Conservation (phyloP, 192 early-diverging fungal genomes). For the Coemansia sp. region DNA sequence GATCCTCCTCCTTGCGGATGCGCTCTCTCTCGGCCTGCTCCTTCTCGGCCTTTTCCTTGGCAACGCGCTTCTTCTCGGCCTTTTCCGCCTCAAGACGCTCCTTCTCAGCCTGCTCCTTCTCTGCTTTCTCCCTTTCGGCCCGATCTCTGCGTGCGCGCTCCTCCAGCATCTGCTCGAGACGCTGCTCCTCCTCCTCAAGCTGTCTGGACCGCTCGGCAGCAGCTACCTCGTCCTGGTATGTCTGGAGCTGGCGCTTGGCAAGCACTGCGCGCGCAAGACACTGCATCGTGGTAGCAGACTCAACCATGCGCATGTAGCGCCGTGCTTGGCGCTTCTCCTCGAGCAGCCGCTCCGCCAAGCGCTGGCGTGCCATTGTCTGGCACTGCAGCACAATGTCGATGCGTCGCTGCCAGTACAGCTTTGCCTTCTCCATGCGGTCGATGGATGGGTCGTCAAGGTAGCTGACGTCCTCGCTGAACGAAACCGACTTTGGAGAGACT, state of each 20-base stretch:
- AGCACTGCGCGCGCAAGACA: constrained; percentile 59
- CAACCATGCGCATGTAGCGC: constrained; percentile 58
- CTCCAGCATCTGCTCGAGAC: constrained; percentile 14
- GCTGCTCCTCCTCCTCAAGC: constrained; percentile 20
- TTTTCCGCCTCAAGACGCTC: constrained; percentile 11
- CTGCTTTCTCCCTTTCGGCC: constrained; percentile 7
- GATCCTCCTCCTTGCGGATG: constrained; percentile 20
- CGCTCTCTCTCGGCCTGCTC: constrained; percentile 10
- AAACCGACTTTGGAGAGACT: not conserved
- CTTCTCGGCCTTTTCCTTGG: not conserved
- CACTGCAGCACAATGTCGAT: constrained; percentile 54
- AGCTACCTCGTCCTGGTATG: constrained; percentile 14
- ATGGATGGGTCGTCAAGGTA: constrained; percentile 46
- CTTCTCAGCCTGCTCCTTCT: constrained; percentile 31
- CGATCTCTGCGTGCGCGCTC: constrained; percentile 12
- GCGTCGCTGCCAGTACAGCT: constrained; percentile 54
- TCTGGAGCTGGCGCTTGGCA: constrained; percentile 43
- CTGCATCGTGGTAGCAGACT: constrained; percentile 56
- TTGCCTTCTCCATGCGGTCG: constrained; percentile 49
- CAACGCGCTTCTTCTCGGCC: not conserved
- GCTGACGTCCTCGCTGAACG: constrained; percentile 22
- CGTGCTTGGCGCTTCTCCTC: constrained; percentile 56
- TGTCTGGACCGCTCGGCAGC: not conserved
- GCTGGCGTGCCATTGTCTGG: constrained; percentile 49
- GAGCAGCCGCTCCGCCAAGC: constrained; percentile 55